Conservation (phyloP, 169 alveolate species). For the Perkinsus chesapeaki region DNA sequence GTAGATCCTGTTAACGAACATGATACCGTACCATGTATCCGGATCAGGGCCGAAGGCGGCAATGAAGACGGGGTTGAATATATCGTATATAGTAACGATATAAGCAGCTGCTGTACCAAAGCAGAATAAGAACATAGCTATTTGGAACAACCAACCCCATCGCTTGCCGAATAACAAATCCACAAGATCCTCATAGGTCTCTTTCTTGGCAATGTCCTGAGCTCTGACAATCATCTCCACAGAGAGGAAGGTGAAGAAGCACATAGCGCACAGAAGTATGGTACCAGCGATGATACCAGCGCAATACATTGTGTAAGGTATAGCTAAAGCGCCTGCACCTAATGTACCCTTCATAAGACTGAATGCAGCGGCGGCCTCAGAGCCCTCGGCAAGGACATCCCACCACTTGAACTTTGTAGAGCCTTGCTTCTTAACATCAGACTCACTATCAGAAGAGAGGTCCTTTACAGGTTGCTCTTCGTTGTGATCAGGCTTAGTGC, state of each 20-base stretch:
- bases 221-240: background rate
- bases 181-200: background rate
- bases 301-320: background rate
- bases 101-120: background rate
- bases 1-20: background rate
- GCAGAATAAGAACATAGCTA: background rate
- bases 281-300: background rate
- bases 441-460: background rate
- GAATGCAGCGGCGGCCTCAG: constrained; percentile 1
- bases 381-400: background rate
- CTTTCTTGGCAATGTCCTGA: background rate
- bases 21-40: background rate
- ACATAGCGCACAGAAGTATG: background rate
- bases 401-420: background rate
- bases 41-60: background rate
- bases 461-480: too few relatives aligned
- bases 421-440: background rate
- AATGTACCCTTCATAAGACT: background rate
- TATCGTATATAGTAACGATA: background rate
- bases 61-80: background rate
- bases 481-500: too few relatives aligned
- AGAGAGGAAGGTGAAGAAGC: background rate
- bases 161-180: background rate
- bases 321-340: background rate
- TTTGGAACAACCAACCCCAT: background rate